Percentiles rank a stretch among this genome's conserved stretches.
These are phyloP conservation scores for Coniochaeta sp. DNA, from an alignment of 2,329 filamentous ascomycete species.

Conservation along the genomic window DNA sequence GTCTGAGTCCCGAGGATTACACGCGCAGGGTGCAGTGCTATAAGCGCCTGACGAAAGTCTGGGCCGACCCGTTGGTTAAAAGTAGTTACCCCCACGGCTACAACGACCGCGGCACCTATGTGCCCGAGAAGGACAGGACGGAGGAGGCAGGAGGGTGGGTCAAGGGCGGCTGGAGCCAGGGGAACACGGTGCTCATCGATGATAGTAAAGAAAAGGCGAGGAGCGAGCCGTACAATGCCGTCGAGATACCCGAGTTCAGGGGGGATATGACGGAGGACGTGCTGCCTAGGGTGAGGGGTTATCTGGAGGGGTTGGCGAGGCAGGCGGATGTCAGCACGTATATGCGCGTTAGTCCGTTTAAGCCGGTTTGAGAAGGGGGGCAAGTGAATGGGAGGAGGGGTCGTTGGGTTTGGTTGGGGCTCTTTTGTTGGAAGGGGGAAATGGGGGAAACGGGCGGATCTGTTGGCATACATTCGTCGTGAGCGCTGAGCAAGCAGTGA, in stretches of 20 bases:
- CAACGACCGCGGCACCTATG: not conserved
- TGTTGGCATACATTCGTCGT: too few species aligned
- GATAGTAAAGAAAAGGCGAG: conserved; percentile 75
- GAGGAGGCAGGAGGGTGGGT: not conserved
- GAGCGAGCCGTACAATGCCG: conserved; percentile 75
- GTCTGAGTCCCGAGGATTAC: conserved; percentile 59
- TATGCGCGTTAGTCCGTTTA: conserved; percentile 46
- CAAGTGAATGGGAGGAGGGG: conserved; percentile 23
- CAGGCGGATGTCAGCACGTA: conserved; percentile 57
- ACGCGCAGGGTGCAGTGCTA: conserved; percentile 73
- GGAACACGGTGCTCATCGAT: conserved; percentile 85
- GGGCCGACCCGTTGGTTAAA: conserved; percentile 45
- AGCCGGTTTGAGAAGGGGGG: conserved; percentile 2
- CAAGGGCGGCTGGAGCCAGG: conserved; percentile 59
- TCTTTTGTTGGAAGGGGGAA: not conserved
- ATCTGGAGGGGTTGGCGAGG: conserved; percentile 46
- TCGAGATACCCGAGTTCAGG: conserved; percentile 73
- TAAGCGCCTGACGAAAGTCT: conserved; percentile 72
- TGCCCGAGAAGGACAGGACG: conserved; percentile 19
- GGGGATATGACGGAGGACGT: conserved; percentile 33
- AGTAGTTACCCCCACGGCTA: conserved; percentile 33
- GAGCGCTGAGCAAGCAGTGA: too few species aligned
- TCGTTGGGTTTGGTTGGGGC: too few species aligned
- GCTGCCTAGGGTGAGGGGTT: conserved; percentile 54
- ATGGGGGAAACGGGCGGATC: too few species aligned